Conservation (phyloP, 2,329 filamentous ascomycete genomes). For the Verticillium klebahnii region DNA sequence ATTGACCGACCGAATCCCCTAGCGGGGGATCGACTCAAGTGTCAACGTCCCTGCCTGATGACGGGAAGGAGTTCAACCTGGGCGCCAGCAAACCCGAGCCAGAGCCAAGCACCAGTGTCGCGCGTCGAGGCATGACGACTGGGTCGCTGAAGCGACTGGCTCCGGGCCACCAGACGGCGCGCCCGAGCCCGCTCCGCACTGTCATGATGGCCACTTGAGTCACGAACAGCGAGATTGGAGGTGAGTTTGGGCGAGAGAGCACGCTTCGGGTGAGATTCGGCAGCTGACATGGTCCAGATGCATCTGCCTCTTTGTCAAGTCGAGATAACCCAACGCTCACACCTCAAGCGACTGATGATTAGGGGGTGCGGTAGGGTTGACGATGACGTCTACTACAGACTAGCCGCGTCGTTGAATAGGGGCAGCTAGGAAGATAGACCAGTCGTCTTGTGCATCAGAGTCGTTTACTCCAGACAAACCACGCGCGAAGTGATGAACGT, state of each 20-base stretch:
- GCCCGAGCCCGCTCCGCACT: slow-evolving; percentile 64
- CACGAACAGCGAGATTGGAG: slow-evolving; percentile 16
- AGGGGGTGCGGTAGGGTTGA: background rate
- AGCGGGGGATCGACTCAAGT: slow-evolving; percentile 80
- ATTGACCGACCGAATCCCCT: slow-evolving; percentile 89
- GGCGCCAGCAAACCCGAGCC: slow-evolving; percentile 24
- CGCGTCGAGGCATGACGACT: slow-evolving; percentile 43
- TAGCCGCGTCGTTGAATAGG: background rate
- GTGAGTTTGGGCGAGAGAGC: background rate
- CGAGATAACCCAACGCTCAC: background rate
- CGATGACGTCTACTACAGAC: background rate
- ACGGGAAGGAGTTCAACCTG: slow-evolving; percentile 22
- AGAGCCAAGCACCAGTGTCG: slow-evolving; percentile 31
- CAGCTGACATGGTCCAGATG: background rate
- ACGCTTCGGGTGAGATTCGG: background rate
- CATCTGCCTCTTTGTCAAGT: background rate
- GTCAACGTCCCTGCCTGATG: slow-evolving; percentile 32
- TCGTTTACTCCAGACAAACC: background rate
- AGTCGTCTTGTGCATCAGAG: background rate
- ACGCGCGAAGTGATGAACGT: background rate
- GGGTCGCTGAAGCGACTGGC: slow-evolving; percentile 38
- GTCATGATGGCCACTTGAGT: slow-evolving; percentile 60
- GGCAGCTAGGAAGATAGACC: background rate
- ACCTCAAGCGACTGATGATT: background rate
- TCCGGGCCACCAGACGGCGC: slow-evolving; percentile 47